Percentiles rank a stretch among this genome's conserved stretches.
These are phyloP conservation scores for Saccharomycopsis hybrid DNA, from an alignment of 1,139 yeast genomes.

Conservation along the genomic window DNA sequence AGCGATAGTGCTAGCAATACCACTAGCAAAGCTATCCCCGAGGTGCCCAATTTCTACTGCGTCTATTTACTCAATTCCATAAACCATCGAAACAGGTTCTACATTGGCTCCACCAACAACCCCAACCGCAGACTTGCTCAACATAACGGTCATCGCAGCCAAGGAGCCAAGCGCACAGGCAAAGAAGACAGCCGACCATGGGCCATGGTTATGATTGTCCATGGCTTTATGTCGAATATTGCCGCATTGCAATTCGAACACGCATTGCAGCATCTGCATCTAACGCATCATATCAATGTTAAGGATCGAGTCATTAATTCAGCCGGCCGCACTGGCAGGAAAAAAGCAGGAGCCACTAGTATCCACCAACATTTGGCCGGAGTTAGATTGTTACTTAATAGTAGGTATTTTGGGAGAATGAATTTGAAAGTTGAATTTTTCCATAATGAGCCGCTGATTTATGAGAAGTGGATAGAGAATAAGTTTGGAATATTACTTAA, in stretches of 20 bases:
- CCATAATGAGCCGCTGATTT: conserved; percentile 23
- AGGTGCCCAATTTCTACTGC: conserved; percentile 42
- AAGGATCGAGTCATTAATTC: conserved; percentile 23
- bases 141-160: conserved; percentile 65
- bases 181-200: conserved; percentile 58
- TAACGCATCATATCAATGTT: conserved; percentile 50
- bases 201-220: conserved; percentile 56
- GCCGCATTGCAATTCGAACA: conserved; percentile 67
- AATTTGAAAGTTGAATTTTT: conserved; percentile 38
- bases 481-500: conserved; percentile 25
- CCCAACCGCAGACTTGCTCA: conserved; percentile 64
- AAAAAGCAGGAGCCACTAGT: conserved; percentile 33
- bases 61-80: conserved; percentile 61
- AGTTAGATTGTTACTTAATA: conserved; percentile 38
- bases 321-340: conserved; percentile 8
- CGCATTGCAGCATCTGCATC: conserved; percentile 71
- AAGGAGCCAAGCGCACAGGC: conserved; percentile 67
- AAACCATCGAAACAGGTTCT: conserved; percentile 49
- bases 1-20: too few species aligned
- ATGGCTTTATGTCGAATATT: conserved; percentile 68
- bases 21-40: not conserved
- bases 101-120: conserved; percentile 75
- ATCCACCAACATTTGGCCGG: conserved; percentile 48
- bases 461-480: conserved; percentile 30
- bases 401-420: conserved; percentile 38